A percentile compares a stretch with the other conserved stretches of the same genome.
These are phyloP conservation scores for Globisporangium polare DNA, from an alignment of 352 stramenopile genomes.

Conservation along the genomic window DNA sequence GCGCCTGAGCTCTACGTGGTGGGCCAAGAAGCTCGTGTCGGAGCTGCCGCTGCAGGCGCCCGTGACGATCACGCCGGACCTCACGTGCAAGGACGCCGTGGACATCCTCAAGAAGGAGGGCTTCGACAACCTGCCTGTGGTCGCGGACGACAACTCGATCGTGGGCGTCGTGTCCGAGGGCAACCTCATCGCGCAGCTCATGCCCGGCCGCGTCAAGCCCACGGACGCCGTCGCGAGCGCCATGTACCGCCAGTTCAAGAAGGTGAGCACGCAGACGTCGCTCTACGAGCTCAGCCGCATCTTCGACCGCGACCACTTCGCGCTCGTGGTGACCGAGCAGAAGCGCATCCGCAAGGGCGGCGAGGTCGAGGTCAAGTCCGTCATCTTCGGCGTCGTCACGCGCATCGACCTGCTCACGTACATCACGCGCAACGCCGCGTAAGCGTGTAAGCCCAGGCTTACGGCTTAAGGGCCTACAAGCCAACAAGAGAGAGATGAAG, in stretches of 20 bases:
- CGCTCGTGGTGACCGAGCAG: conserved; percentile 74
- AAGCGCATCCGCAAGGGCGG: conserved; percentile 22
- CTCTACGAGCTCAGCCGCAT: conserved; percentile 89
- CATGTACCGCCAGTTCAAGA: conserved; percentile 94
- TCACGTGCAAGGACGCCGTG: conserved; percentile 91
- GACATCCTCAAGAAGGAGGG: conserved; percentile 91
- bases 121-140: conserved; percentile 74
- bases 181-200: conserved; percentile 91
- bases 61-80: conserved; percentile 80
- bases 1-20: conserved; percentile 89
- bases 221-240: conserved; percentile 81
- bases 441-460: background rate
- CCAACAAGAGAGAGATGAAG: background rate
- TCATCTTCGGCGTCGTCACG: conserved; percentile 91
- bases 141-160: conserved; percentile 67
- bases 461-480: too few relatives aligned
- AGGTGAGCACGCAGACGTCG: conserved; percentile 83
- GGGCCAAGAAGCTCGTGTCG: conserved; percentile 85
- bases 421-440: conserved; percentile 57
- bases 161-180: conserved; percentile 95
- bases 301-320: conserved; percentile 96
- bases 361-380: conserved; percentile 52
- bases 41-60: conserved; percentile 74
- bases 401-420: conserved; percentile 96
- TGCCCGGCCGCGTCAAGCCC: conserved; percentile 78